phyloP scores from a whole-genome alignment of 176 grass and related monocot genomes.

The Eremochloa ophiuroides region DNA sequence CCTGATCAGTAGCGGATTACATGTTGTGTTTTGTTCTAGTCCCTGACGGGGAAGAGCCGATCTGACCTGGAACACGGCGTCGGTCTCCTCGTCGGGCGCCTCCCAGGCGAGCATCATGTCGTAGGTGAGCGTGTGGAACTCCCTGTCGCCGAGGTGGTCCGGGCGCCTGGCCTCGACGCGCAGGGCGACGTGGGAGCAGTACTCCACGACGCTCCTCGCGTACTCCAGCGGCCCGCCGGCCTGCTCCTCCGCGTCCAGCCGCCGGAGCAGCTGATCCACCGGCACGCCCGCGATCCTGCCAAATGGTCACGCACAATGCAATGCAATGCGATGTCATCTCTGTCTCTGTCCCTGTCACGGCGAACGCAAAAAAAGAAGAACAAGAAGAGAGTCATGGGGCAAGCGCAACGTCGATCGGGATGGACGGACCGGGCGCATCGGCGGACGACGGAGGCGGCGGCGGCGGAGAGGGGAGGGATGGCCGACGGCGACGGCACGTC shows the following conservation, averaged over 20 bases:
- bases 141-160: constrained; percentile 61
- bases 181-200: constrained; percentile 74
- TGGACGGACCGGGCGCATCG: constrained; percentile 53
- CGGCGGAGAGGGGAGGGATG: constrained; percentile 58
- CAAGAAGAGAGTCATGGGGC: neutral
- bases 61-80: constrained; percentile 52
- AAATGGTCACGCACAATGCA: neutral
- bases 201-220: constrained; percentile 70
- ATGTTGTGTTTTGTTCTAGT: neutral
- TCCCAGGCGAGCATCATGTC: constrained; percentile 99
- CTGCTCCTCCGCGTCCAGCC: constrained; percentile 38
- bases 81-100: constrained; percentile 49
- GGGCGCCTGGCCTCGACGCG: constrained; percentile 43
- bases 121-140: constrained; percentile 66
- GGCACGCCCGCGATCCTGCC: constrained; percentile 63
- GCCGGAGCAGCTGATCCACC: constrained; percentile 52
- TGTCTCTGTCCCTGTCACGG: neutral
- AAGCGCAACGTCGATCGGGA: neutral
- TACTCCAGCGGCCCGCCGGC: constrained; percentile 31
- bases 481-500: constrained; percentile 21
- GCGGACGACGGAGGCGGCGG: constrained; percentile 61
- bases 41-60: too few relatives aligned
- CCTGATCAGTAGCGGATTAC: neutral
- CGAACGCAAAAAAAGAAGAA: neutral
- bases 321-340: neutral